Base-by-base conservation (phyloP, 2,329 filamentous ascomycete genomes). In the Cordyceps farinosa region DNA sequence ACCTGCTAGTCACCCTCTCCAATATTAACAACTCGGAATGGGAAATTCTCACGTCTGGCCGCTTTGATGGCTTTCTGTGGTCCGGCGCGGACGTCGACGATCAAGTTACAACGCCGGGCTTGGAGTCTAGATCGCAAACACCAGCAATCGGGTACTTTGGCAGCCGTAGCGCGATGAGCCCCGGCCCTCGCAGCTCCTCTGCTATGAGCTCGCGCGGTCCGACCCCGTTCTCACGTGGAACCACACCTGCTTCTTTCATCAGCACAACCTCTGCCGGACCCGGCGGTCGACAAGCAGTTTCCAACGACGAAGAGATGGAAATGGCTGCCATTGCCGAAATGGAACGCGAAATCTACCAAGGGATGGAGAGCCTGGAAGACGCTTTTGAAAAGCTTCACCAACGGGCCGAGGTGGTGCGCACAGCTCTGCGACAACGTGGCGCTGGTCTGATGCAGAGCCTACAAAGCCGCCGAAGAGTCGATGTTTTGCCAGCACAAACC, bases 31-130 rank as follows among this genome's bases (percentile, higher is more conserved):
- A 88, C 53, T 90, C 91, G n/a, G 94, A 98, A 75, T 98, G 94
- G 94, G 94, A 97, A 66, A 96, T 98, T 62, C 82, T 98, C 13
- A 91, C 90, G 5, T 97, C 94, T 0, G 94, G 94, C 34, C 90
- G 94, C 34, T 98, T 98, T 70, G 93, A 97, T 72, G 94, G 94
- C 4, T 98, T 98, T 77, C 82, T 97, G 27, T 96, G 94, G 87
- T 96, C 92, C 51, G 94, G 94, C 29, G 92, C 91, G 7, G 93
- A 97, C 60, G 73, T 69, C n/a, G 83, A 84, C 32, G 80, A 82
- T 48, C 50, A 48, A 17, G 42, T 4, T n/a, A 70, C 63, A 66
- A 73, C 69, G 44, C 75, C 74, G 62, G 82, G 71, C 38, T 71
- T 74, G 58, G 81, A 82, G n/a, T 86, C 80, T 60, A 78, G 81